Conservation (phyloP, 345 rosid genomes). For the Trapa bicornis region DNA sequence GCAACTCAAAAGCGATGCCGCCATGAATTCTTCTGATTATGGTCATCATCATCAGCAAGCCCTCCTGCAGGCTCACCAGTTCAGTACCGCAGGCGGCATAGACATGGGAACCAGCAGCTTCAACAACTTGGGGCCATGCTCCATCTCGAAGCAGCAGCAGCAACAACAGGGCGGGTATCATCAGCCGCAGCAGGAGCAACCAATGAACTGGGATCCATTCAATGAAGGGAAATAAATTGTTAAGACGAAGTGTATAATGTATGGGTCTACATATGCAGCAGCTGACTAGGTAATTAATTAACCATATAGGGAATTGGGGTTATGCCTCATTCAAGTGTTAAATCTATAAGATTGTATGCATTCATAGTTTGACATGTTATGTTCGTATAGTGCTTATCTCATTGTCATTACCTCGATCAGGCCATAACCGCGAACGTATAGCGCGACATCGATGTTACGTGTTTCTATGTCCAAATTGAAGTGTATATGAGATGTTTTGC, state of each 20-base stretch:
- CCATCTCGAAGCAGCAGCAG: slow-evolving; percentile 36
- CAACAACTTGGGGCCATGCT: slow-evolving; percentile 32
- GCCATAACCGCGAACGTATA: no score
- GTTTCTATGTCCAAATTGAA: no score
- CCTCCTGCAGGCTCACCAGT: slow-evolving; percentile 13
- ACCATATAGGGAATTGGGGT: neutral
- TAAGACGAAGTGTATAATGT: neutral
- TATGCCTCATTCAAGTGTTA: neutral
- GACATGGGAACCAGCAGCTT: slow-evolving; percentile 24
- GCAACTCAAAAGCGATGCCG: slow-evolving; percentile 35
- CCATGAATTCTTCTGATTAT: neutral
- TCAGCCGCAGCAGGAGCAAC: slow-evolving; percentile 61
- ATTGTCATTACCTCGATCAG: no score
- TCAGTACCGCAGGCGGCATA: neutral
- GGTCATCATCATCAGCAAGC: slow-evolving; percentile 11
- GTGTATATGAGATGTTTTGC: no score
- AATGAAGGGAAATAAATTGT: slow-evolving; percentile 27
- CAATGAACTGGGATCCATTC: slow-evolving; percentile 70
- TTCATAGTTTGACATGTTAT: neutral
- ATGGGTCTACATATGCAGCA: neutral
- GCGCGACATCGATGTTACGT: no score
- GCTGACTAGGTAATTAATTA: neutral
- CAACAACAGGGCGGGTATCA: slow-evolving; percentile 2
- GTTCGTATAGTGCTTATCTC: no score
- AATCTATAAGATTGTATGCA: neutral